Conservation (phyloP, 768 basidiomycete species). For the Kondoa subrosea region DNA sequence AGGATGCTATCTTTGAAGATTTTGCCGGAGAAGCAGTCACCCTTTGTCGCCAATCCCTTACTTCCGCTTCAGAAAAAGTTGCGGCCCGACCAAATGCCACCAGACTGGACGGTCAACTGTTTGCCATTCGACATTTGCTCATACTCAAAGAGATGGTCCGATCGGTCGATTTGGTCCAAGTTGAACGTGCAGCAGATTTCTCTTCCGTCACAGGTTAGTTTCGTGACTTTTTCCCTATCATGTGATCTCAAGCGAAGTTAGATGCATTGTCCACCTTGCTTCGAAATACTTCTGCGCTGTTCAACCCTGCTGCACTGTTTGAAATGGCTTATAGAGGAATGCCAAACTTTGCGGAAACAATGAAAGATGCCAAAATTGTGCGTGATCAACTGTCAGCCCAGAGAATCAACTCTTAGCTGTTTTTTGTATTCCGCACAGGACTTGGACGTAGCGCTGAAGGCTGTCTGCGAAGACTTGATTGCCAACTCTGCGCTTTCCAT, state of each 20-base stretch:
- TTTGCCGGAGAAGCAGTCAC: constrained; percentile 83
- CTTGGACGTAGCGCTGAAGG: constrained; percentile 69
- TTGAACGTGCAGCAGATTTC: constrained; percentile 37
- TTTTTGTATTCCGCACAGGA: constrained; percentile 38
- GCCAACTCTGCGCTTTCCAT: constrained; percentile 43
- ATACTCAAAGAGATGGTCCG: constrained; percentile 79
- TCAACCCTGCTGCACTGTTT: constrained; percentile 24
- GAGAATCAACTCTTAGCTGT: background rate
- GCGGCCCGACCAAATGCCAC: constrained; percentile 36
- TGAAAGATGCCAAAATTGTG: constrained; percentile 58
- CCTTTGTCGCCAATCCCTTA: constrained; percentile 63
- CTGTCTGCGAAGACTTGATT: constrained; percentile 71
- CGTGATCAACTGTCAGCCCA: constrained; percentile 20
- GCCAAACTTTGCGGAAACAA: constrained; percentile 32
- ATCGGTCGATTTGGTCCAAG: constrained; percentile 49
- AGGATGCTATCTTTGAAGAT: constrained; percentile 94
- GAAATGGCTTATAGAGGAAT: constrained; percentile 19
- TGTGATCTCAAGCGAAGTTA: background rate
- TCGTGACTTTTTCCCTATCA: background rate
- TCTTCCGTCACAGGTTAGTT: constrained; percentile 46
- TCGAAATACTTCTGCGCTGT: constrained; percentile 13
- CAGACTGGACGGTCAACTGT: constrained; percentile 57
- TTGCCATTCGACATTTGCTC: constrained; percentile 75
- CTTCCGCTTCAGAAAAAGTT: constrained; percentile 53
- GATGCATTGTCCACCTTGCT: constrained; percentile 17